phyloP scores from a whole-genome alignment of 176 grass and related monocot genomes.

The Tillandsia leiboldiana region DNA sequence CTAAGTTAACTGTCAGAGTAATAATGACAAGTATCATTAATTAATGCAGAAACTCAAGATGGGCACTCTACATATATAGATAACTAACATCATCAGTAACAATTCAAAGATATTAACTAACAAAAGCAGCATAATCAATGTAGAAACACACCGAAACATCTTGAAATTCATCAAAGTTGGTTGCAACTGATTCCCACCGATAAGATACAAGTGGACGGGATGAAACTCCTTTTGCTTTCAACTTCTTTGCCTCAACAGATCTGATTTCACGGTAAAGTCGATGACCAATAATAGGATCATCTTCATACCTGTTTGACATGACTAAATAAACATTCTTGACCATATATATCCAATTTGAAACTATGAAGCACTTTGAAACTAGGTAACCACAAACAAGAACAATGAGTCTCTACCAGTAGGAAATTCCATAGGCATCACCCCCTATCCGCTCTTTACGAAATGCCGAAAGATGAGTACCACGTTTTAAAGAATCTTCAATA shows the following conservation, averaged over 20 bases:
- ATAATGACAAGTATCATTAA: background rate
- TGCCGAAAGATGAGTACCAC: conserved; percentile 44
- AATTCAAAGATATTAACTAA: background rate
- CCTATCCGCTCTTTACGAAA: conserved; percentile 84
- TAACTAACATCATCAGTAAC: background rate
- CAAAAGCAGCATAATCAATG: conserved; percentile 2
- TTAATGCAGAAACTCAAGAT: background rate
- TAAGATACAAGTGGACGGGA: conserved; percentile 42
- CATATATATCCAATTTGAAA: background rate
- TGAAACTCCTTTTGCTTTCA: conserved; percentile 44
- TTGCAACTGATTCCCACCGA: conserved; percentile 82
- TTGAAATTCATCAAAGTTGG: conserved; percentile 82
- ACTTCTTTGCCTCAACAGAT: conserved; percentile 51
- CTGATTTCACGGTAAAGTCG: conserved; percentile 90
- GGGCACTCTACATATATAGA: background rate
- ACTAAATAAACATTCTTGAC: conserved; percentile 19
- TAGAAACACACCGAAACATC: conserved; percentile 65
- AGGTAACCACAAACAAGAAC: conserved; percentile 12
- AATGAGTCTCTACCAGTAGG: conserved; percentile 63
- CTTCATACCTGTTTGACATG: conserved; percentile 60
- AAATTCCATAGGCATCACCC: conserved; percentile 82
- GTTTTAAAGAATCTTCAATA: conserved; percentile 78
- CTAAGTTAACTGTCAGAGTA: background rate
- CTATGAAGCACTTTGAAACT: conserved; percentile 4
- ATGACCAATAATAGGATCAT: conserved; percentile 78